Conservation (phyloP, 805 yeast genomes). For the Teunomyces aglyptinius region DNA sequence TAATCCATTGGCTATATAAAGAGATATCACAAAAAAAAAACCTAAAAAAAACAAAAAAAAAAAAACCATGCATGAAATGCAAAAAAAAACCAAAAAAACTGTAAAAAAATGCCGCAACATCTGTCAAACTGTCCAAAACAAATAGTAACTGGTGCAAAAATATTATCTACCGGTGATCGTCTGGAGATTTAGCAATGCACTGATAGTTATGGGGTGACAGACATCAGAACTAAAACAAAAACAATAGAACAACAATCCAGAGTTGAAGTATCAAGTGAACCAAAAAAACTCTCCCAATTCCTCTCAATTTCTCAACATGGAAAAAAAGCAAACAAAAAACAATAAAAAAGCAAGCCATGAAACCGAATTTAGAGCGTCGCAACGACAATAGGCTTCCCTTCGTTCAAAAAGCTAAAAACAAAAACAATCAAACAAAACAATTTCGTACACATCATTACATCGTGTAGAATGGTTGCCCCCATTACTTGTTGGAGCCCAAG, state of each 20-base stretch:
- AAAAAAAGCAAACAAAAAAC: not conserved
- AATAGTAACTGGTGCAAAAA: not conserved
- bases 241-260: not conserved
- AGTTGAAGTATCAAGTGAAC: not conserved
- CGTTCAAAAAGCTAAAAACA: not conserved
- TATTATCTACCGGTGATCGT: not conserved
- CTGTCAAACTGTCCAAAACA: not conserved
- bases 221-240: not conserved
- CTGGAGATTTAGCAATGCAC: not conserved
- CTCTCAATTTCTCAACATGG: not conserved
- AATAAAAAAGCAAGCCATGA: not conserved
- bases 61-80: not conserved
- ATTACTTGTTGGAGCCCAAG: constrained; percentile 26
- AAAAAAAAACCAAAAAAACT: constrained; percentile 2
- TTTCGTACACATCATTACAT: constrained; percentile 5
- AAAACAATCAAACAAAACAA: constrained; percentile 5
- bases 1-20: not conserved
- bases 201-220: not conserved
- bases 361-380: not conserved
- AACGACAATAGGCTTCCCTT: not conserved
- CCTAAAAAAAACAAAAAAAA: not conserved
- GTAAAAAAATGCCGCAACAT: constrained; percentile 5
- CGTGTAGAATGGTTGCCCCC: not conserved
- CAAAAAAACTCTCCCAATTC: not conserved
- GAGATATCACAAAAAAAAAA: constrained; percentile 4